These are phyloP conservation scores for Protea cynaroides DNA, from an alignment of 164 flowering plant species.

Conservation along the genomic window DNA sequence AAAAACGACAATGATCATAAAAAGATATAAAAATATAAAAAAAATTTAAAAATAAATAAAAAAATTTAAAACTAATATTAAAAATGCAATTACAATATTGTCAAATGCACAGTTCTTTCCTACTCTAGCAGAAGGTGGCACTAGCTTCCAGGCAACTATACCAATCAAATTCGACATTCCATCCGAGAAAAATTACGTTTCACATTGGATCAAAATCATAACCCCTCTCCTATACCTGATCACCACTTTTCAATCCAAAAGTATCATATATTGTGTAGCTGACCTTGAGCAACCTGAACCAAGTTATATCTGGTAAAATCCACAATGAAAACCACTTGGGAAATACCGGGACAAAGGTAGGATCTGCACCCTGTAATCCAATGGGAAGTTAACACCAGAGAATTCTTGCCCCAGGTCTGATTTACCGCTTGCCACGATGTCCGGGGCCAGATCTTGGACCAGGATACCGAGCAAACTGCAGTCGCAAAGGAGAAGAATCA, in stretches of 20 bases:
- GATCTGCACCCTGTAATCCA: slow-evolving; percentile 2
- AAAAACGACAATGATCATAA: too few species aligned
- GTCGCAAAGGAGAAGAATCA: slow-evolving; percentile 45
- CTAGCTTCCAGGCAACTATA: neutral
- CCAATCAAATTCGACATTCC: neutral
- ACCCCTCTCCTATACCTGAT: neutral
- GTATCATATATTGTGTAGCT: too few species aligned
- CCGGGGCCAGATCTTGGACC: slow-evolving; percentile 50
- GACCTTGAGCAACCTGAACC: slow-evolving; percentile 1
- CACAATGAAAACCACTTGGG: neutral
- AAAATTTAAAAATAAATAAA: too few species aligned
- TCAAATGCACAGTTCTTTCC: neutral
- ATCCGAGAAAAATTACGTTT: neutral
- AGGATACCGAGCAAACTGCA: slow-evolving; percentile 66
- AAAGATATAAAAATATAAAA: too few species aligned
- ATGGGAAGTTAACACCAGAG: slow-evolving; percentile 1
- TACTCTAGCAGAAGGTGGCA: neutral
- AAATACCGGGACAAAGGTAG: neutral
- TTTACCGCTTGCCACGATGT: slow-evolving; percentile 41
- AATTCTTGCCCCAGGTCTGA: neutral
- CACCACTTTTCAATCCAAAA: neutral
- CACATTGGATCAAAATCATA: neutral
- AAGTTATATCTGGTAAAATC: neutral
- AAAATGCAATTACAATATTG: neutral
- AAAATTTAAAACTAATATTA: too few species aligned